phyloP scores from a whole-genome alignment of 805 yeast species.

The Blastobotrys mokoenaii region DNA sequence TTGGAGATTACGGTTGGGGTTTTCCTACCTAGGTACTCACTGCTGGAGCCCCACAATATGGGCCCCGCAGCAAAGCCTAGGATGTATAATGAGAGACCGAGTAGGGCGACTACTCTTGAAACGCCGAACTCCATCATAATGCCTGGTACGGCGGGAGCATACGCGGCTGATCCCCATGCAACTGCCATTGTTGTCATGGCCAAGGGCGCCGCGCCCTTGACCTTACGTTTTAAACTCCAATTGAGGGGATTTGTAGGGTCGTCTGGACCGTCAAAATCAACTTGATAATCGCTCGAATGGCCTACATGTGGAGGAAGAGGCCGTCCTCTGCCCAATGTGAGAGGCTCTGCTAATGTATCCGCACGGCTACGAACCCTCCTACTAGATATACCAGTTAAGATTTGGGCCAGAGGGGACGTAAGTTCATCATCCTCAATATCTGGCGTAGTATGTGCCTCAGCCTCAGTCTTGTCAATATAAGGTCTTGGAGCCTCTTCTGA shows the following conservation, averaged over 20 bases:
- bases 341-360: too few species aligned
- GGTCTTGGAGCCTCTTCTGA: too few species aligned
- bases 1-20: slow-evolving; percentile 45
- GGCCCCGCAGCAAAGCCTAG: slow-evolving; percentile 84
- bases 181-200: slow-evolving; percentile 65
- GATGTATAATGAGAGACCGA: slow-evolving; percentile 66
- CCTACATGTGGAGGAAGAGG: slow-evolving; percentile 5
- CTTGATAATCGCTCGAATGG: slow-evolving; percentile 38
- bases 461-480: too few species aligned
- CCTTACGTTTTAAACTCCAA: slow-evolving; percentile 40
- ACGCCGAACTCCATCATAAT: slow-evolving; percentile 44
- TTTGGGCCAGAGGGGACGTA: too few species aligned
- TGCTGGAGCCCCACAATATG: slow-evolving; percentile 66
- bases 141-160: slow-evolving; percentile 47
- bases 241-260: slow-evolving; percentile 49
- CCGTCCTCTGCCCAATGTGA: slow-evolving; percentile 8
- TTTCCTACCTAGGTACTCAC: slow-evolving; percentile 67
- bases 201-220: slow-evolving; percentile 33
- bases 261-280: slow-evolving; percentile 40
- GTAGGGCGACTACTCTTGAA: slow-evolving; percentile 45
- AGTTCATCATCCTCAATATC: too few species aligned
- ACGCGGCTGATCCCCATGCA: slow-evolving; percentile 64
- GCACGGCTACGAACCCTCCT: too few species aligned
- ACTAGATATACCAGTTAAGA: too few species aligned
- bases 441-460: too few species aligned